Conservation (phyloP, 1,284 basidiomycete species). For the Trichosporon sp. region DNA sequence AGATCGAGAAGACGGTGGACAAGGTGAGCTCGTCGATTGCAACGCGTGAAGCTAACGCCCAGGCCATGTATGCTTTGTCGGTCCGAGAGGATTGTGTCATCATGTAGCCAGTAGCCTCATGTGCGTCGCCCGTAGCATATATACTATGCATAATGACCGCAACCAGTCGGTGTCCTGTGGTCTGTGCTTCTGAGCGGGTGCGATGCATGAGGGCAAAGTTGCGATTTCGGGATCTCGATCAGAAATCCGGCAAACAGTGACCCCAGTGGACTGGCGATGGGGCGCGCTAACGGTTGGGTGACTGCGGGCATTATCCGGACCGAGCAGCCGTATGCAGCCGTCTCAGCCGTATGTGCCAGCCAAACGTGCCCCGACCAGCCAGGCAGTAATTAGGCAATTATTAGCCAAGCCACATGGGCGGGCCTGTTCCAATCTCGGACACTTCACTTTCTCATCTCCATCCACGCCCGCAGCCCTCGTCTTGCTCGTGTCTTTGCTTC, state of each 20-base stretch:
- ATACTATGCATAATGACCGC: neutral
- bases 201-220: too few species aligned
- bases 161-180: too few species aligned
- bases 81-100: constrained; percentile 83
- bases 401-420: neutral
- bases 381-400: too few species aligned
- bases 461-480: neutral
- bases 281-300: too few species aligned
- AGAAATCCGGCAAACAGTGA: too few species aligned
- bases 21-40: constrained; percentile 57
- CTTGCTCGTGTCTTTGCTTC: neutral
- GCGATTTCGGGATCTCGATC: too few species aligned
- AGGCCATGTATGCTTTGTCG: constrained; percentile 76
- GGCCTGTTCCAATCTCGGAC: neutral
- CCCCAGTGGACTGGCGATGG: too few species aligned
- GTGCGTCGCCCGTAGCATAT: neutral
- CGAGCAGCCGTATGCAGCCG: too few species aligned
- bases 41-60: neutral
- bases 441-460: neutral
- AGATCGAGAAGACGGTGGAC: constrained; percentile 90
- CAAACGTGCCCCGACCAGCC: too few species aligned
- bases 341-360: too few species aligned
- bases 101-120: constrained; percentile 32
- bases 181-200: too few species aligned
- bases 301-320: too few species aligned